Base-by-base conservation (phyloP, 1,284 basidiomycete genomes). In the Papiliotrema flavescens region DNA sequence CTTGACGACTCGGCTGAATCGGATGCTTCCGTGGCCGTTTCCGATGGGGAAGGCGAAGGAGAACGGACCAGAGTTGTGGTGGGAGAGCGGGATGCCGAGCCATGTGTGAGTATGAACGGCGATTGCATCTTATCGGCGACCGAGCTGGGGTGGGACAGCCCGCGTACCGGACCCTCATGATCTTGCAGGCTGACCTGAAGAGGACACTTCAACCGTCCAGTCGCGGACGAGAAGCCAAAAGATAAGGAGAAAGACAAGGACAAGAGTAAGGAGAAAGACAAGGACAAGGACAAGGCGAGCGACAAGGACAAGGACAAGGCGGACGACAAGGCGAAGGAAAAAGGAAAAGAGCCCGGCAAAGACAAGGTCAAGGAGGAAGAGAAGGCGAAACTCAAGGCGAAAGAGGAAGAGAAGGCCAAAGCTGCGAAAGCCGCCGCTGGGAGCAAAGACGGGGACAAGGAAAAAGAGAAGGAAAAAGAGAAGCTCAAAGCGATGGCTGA, bases 61-160 rank as follows among this genome's bases (percentile, higher is more conserved):
- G 15, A 48, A 17, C 2, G 63, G 64, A 1, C 56, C 47, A 8
- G 67, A 69, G 49, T 43, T 71, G 20, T 71, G 69, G 69, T 71
- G 69, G 69, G 69, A 71, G 57, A 71, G 68, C 41, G 69, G 69
- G 5, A 60, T 56, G 53, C 69, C 67, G 17, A 41, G 45, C 42
- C 67, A 71, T 62, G 66, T 71, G 69, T 71, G 49, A 51, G 67
- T 63, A n/a, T 17, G 11, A 8, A 11, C 19, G 8, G 34, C 48
- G 17, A 8, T 37, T 41, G 19, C 35, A 24, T 11, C 13, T 43
- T 51, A 26, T 15, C 6, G 22, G 35, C 13, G 39, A 13, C 28
- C n/a, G 28, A 14, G 22, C 8, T n/a, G n/a, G n/a, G n/a, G n/a
- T n/a, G n/a, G n/a, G n/a, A n/a, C n/a, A n/a, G n/a, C n/a, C n/a